Evolutionary conservation across 2,329 filamentous ascomycete genomes (phyloP).

Genomic region (Clonostachys chloroleuca): DNA sequence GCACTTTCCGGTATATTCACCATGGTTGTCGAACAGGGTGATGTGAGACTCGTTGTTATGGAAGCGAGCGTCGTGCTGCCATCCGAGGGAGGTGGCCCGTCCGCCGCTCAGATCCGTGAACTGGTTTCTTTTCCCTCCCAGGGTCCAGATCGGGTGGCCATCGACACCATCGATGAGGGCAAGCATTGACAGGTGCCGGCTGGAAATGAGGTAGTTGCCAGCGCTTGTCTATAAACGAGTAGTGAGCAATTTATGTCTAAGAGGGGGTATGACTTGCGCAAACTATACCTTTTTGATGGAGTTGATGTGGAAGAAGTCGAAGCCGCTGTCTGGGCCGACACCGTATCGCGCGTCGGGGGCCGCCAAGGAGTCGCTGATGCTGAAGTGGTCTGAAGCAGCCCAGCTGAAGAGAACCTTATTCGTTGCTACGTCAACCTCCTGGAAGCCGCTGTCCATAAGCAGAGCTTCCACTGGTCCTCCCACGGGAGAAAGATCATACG

Average conservation of each 20-base stretch:
- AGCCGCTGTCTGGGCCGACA: conserved; percentile 18
- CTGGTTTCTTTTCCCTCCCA: conserved; percentile 26
- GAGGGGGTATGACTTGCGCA: background rate
- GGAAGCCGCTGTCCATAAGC: conserved; percentile 29
- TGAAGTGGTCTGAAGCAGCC: conserved; percentile 24
- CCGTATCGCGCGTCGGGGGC: conserved; percentile 19
- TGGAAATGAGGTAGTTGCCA: conserved; percentile 30
- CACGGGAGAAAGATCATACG: conserved; percentile 18
- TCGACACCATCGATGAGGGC: conserved; percentile 18
- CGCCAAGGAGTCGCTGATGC: conserved; percentile 14
- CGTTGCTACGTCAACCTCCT: conserved; percentile 28
- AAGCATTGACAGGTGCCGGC: conserved; percentile 21
- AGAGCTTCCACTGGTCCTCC: conserved; percentile 19
- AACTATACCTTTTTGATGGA: conserved; percentile 21
- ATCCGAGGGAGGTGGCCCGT: conserved; percentile 25
- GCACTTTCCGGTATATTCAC: conserved; percentile 19
- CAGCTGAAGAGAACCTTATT: conserved; percentile 29
- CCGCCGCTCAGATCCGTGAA: conserved; percentile 26
- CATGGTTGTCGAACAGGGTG: conserved; percentile 32
- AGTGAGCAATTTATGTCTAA: background rate
- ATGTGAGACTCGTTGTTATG: conserved; percentile 18
- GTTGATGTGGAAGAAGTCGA: conserved; percentile 33
- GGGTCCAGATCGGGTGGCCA: conserved; percentile 24
- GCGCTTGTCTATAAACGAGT: conserved; percentile 5
- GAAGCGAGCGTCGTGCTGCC: conserved; percentile 31